Conservation (phyloP, 179 eudicot genomes). For the Carnegiea gigantea region DNA sequence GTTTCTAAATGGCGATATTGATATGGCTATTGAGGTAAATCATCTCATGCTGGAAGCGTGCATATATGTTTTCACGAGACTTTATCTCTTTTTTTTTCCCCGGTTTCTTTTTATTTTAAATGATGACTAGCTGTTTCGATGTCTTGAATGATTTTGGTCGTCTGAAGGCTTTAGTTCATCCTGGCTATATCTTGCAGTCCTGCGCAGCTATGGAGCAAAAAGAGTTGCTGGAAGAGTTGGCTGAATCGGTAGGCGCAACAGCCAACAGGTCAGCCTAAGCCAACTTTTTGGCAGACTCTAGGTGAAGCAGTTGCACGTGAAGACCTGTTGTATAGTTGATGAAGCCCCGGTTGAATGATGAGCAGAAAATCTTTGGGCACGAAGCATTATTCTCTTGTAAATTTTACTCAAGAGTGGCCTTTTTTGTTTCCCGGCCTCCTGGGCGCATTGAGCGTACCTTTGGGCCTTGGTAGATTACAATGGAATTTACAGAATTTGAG, state of each 20-base stretch:
- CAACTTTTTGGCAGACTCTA: not conserved
- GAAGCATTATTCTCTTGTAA: not conserved
- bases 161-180: not conserved
- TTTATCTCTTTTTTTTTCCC: not conserved
- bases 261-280: slow-evolving; percentile 13
- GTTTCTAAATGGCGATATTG: slow-evolving; percentile 82
- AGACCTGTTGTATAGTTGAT: not conserved
- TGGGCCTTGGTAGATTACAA: no score
- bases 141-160: not conserved
- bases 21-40: slow-evolving; percentile 83
- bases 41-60: slow-evolving; percentile 10
- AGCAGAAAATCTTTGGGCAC: not conserved
- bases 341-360: slow-evolving; percentile 5
- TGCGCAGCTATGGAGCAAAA: slow-evolving; percentile 79
- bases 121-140: not conserved
- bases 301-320: not conserved
- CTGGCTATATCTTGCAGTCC: slow-evolving; percentile 49
- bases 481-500: no score
- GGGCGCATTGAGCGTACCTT: no score
- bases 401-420: not conserved
- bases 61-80: not conserved
- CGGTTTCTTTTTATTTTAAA: not conserved
- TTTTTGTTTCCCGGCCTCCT: no score
- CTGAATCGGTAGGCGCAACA: slow-evolving; percentile 56
- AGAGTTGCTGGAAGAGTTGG: slow-evolving; percentile 81